Conservation (phyloP, 306 rosid species). For the Oxytropis ochrocephala region DNA sequence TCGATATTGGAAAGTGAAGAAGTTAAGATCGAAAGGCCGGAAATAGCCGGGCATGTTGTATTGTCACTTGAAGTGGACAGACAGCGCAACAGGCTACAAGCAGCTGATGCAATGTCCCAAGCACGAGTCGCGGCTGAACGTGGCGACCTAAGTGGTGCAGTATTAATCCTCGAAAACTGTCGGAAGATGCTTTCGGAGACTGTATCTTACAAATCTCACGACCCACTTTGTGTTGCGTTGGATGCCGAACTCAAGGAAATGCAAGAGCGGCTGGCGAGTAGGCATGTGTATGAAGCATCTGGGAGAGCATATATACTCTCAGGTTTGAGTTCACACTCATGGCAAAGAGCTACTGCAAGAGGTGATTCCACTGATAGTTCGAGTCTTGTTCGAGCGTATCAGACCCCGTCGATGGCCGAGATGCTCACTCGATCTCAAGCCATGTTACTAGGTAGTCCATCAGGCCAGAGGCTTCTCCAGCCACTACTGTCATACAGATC, state of each 20-base stretch:
- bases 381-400: slow-evolving; percentile 82
- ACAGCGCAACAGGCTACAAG: slow-evolving; percentile 84
- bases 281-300: slow-evolving; percentile 93
- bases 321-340: slow-evolving; percentile 94
- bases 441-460: slow-evolving; percentile 67
- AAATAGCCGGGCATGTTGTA: slow-evolving; percentile 39
- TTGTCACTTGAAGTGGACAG: slow-evolving; percentile 87
- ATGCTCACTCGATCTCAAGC: slow-evolving; percentile 98
- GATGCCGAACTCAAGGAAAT: slow-evolving; percentile 98
- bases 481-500: slow-evolving; percentile 56
- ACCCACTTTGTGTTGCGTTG: slow-evolving; percentile 72
- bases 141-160: slow-evolving; percentile 74
- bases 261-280: slow-evolving; percentile 93
- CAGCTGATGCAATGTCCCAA: slow-evolving; percentile 88
- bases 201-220: slow-evolving; percentile 57
- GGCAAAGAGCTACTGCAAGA: slow-evolving; percentile 99
- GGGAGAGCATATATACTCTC: slow-evolving; percentile 97
- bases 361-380: slow-evolving; percentile 91
- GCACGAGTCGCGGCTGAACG: slow-evolving; percentile 76
- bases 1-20: slow-evolving; percentile 54
- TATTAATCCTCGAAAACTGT: slow-evolving; percentile 68
- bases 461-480: slow-evolving; percentile 77
- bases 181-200: slow-evolving; percentile 54
- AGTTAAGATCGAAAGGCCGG: slow-evolving; percentile 66
- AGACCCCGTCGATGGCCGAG: slow-evolving; percentile 93